These are phyloP conservation scores for Heliocybe sulcata DNA, from an alignment of 1,284 basidiomycete species.

Conservation along the genomic window DNA sequence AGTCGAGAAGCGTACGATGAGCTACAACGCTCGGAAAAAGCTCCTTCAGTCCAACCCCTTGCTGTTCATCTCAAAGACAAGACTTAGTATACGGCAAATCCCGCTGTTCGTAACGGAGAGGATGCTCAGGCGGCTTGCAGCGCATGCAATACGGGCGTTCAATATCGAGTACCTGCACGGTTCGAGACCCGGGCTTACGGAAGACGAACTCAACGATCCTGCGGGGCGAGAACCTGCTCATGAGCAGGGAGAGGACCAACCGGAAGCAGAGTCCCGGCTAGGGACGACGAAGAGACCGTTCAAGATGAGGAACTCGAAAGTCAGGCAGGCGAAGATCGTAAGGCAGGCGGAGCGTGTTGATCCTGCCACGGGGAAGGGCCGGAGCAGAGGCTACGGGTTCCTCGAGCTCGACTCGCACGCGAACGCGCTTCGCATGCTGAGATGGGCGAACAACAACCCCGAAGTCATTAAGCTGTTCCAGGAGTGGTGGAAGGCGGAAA, in stretches of 20 bases:
- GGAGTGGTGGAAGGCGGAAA: conserved; percentile 81
- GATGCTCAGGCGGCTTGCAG: conserved; percentile 82
- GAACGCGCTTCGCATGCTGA: conserved; percentile 85
- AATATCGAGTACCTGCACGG: conserved; percentile 72
- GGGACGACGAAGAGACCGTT: conserved; percentile 21
- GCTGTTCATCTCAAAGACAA: conserved; percentile 90
- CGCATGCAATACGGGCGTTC: conserved; percentile 78
- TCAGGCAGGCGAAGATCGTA: conserved; percentile 89
- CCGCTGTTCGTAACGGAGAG: conserved; percentile 89
- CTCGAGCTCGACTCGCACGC: conserved; percentile 84
- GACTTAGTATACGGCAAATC: conserved; percentile 89
- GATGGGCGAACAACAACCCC: conserved; percentile 92
- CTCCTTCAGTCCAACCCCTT: conserved; percentile 88
- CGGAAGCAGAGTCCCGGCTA: conserved; percentile 16
- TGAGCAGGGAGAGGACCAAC: conserved; percentile 21
- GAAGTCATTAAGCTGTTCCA: conserved; percentile 59
- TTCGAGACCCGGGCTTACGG: conserved; percentile 50
- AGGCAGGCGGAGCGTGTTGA: conserved; percentile 85
- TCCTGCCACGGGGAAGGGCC: conserved; percentile 77
- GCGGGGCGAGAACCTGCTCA: conserved; percentile 21
- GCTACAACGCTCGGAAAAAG: conserved; percentile 76
- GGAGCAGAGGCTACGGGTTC: conserved; percentile 94
- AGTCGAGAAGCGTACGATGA: conserved; percentile 75
- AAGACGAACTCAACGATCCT: conserved; percentile 59
- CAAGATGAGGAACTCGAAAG: conserved; percentile 47